Conservation (phyloP, 768 basidiomycete species). For the Krasilnikovozyma curviuscula region DNA sequence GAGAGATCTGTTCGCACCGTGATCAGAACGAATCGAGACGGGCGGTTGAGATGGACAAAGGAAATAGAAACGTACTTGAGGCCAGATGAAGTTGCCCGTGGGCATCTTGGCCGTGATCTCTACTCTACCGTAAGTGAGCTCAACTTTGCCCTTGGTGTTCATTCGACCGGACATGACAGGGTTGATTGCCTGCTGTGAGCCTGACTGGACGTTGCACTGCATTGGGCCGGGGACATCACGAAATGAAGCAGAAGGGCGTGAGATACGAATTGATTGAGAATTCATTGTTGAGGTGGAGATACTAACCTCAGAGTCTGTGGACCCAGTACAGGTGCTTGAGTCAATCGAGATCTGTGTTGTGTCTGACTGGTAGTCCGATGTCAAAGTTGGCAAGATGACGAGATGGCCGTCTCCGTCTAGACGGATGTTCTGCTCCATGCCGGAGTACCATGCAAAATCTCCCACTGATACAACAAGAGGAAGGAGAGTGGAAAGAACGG, state of each 20-base stretch:
- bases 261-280: too few relatives aligned
- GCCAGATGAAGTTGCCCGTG: constrained; percentile 34
- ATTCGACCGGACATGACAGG: not conserved
- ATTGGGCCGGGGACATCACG: not conserved
- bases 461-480: too few relatives aligned
- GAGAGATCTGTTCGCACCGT: constrained; percentile 10
- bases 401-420: constrained; percentile 45
- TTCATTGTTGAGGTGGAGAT: too few relatives aligned
- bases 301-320: too few relatives aligned
- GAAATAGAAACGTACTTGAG: constrained; percentile 19
- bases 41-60: not conserved
- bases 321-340: not conserved
- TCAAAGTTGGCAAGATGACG: constrained; percentile 69
- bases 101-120: constrained; percentile 7
- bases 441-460: not conserved
- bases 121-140: constrained; percentile 6
- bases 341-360: not conserved
- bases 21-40: constrained; percentile 13
- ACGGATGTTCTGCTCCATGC: not conserved
- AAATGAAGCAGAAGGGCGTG: not conserved
- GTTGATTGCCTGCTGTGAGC: constrained; percentile 1
- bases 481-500: not conserved
- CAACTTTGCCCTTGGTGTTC: constrained; percentile 1
- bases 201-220: not conserved
- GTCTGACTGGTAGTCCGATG: constrained; percentile 41